Conservation (phyloP, 164 flowering plant genomes). For the Brasenia schreberi region DNA sequence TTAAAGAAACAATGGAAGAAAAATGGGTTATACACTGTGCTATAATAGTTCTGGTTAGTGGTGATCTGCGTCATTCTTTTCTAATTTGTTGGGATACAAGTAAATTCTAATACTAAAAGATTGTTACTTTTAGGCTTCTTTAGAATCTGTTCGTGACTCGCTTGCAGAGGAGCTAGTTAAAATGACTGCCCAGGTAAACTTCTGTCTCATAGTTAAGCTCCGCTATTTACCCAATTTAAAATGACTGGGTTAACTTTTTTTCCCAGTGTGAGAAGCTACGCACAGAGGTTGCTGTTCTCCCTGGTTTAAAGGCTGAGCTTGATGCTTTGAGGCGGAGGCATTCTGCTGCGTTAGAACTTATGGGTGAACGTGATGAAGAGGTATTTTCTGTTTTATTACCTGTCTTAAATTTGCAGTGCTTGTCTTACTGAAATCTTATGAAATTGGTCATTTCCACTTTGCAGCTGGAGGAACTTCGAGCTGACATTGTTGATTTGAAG, state of each 20-base stretch:
- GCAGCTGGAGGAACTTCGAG: constrained; percentile 95
- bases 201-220: neutral
- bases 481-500: constrained; percentile 85
- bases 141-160: constrained; percentile 96
- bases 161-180: constrained; percentile 95
- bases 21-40: no score
- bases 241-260: neutral
- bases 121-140: constrained; percentile 40
- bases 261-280: constrained; percentile 82
- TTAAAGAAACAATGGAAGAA: neutral
- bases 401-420: neutral
- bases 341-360: constrained; percentile 87
- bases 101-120: neutral
- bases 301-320: constrained; percentile 81
- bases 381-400: constrained; percentile 16
- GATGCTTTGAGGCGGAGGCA: constrained; percentile 90
- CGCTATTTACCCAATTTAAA: neutral
- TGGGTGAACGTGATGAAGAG: constrained; percentile 99
- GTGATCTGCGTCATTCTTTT: no score
- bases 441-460: neutral
- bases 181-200: constrained; percentile 78
- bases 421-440: neutral
- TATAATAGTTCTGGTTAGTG: no score
- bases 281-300: constrained; percentile 53
- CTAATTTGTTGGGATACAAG: no score